These are phyloP conservation scores for Puccinellia tenuiflora DNA, from an alignment of 176 grass and related monocot genomes.

Conservation along the genomic window DNA sequence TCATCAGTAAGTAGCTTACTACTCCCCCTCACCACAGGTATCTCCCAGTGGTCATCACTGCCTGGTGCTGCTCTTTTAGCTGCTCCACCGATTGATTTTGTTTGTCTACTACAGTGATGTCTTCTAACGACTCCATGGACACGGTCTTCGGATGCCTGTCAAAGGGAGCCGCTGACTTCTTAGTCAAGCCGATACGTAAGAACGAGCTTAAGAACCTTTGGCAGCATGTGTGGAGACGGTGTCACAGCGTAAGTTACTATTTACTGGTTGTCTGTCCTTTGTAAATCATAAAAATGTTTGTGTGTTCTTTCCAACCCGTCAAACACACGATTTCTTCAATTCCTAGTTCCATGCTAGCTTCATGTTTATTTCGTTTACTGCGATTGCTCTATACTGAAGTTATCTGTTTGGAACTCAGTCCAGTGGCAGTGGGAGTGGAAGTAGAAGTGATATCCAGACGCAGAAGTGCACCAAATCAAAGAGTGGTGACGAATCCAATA, in stretches of 20 bases:
- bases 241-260: slow-evolving; percentile 66
- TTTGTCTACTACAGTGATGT: slow-evolving; percentile 94
- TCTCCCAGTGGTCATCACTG: not conserved
- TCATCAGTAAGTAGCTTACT: slow-evolving; percentile 71
- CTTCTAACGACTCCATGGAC: slow-evolving; percentile 75
- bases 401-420: slow-evolving; percentile 53
- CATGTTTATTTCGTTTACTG: not conserved
- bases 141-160: slow-evolving; percentile 79
- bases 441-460: slow-evolving; percentile 64
- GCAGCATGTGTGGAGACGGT: slow-evolving; percentile 89
- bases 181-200: slow-evolving; percentile 89
- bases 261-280: not conserved
- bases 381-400: slow-evolving; percentile 3
- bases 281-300: not conserved
- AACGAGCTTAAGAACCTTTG: slow-evolving; percentile 96
- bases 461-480: slow-evolving; percentile 36
- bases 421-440: slow-evolving; percentile 84
- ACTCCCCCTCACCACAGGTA: not conserved
- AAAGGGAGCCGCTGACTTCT: slow-evolving; percentile 90
- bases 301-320: not conserved
- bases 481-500: slow-evolving; percentile 38
- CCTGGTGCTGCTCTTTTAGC: not conserved
- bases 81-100: slow-evolving; percentile 16
- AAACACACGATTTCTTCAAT: slow-evolving; percentile 9
- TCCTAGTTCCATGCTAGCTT: not conserved